These are phyloP conservation scores for Aspergillus haitiensis DNA, from an alignment of 495 filamentous ascomycete species.

Conservation along the genomic window DNA sequence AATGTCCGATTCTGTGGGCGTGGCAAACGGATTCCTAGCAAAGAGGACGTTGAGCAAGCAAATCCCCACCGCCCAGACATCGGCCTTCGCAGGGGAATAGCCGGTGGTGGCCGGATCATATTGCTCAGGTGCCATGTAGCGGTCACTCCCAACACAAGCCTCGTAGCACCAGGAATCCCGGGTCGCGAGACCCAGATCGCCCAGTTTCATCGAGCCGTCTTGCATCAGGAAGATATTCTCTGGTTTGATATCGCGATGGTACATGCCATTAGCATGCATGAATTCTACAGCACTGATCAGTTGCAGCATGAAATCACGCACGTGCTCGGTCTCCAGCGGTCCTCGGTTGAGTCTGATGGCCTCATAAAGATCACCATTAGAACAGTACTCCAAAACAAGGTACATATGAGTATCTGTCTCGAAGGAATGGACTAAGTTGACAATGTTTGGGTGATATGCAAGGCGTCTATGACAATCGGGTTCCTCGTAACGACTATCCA, in stretches of 20 bases:
- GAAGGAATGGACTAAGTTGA: slow-evolving; percentile 88
- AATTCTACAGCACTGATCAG: slow-evolving; percentile 85
- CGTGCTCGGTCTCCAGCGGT: slow-evolving; percentile 91
- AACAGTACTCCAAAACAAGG: slow-evolving; percentile 92
- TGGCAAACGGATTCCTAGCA: slow-evolving; percentile 90
- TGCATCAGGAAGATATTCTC: slow-evolving; percentile 97
- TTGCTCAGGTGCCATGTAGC: slow-evolving; percentile 98
- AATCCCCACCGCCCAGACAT: slow-evolving; percentile 95
- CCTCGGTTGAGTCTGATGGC: slow-evolving; percentile 86
- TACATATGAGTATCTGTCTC: slow-evolving; percentile 88
- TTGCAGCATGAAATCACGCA: slow-evolving; percentile 95
- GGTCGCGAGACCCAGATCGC: slow-evolving; percentile 92
- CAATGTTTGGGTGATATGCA: slow-evolving; percentile 82
- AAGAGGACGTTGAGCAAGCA: slow-evolving; percentile 95
- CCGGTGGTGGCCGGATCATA: slow-evolving; percentile 82
- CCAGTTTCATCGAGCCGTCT: slow-evolving; percentile 87
- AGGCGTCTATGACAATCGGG: slow-evolving; percentile 77
- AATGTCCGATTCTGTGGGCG: slow-evolving; percentile 80
- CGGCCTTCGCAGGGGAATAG: slow-evolving; percentile 90
- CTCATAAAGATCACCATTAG: slow-evolving; percentile 96
- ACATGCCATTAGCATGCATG: slow-evolving; percentile 87
- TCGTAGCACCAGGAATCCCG: slow-evolving; percentile 84
- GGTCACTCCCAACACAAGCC: slow-evolving; percentile 90
- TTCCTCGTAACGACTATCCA: slow-evolving; percentile 84
- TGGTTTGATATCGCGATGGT: slow-evolving; percentile 98